These are phyloP conservation scores for Thyridium curvatum DNA, from an alignment of 2,329 filamentous ascomycete species.

Conservation along the genomic window DNA sequence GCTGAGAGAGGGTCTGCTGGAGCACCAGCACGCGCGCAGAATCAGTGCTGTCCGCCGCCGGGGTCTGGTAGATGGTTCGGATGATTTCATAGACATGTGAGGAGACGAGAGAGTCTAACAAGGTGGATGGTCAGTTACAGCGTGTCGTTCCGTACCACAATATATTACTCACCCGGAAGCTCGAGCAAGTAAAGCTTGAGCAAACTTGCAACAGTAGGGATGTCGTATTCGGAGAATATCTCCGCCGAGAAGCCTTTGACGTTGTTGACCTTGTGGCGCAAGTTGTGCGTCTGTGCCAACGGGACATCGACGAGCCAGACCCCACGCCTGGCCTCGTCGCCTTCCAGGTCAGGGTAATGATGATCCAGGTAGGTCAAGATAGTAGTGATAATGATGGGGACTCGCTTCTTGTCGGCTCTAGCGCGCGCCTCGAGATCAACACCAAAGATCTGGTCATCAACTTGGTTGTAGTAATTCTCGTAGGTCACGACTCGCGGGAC, in stretches of 20 bases:
- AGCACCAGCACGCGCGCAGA: slow-evolving; percentile 80
- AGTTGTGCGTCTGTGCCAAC: slow-evolving; percentile 73
- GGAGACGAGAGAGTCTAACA: slow-evolving; percentile 87
- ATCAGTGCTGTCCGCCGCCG: slow-evolving; percentile 69
- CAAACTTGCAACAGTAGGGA: slow-evolving; percentile 87
- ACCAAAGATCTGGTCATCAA: slow-evolving; percentile 96
- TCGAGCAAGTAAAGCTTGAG: slow-evolving; percentile 93
- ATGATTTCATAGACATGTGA: slow-evolving; percentile 98
- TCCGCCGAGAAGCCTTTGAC: slow-evolving; percentile 74
- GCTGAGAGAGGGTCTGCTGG: slow-evolving; percentile 90
- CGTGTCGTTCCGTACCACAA: neutral
- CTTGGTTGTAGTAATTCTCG: slow-evolving; percentile 98
- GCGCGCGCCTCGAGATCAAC: slow-evolving; percentile 96
- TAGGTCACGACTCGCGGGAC: slow-evolving; percentile 86
- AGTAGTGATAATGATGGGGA: slow-evolving; percentile 85
- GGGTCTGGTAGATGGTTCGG: slow-evolving; percentile 89
- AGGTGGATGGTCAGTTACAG: slow-evolving; percentile 13
- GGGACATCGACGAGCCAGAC: slow-evolving; percentile 96
- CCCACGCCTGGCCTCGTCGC: slow-evolving; percentile 82
- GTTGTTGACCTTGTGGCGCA: slow-evolving; percentile 79
- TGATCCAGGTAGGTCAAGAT: slow-evolving; percentile 93
- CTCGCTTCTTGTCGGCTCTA: slow-evolving; percentile 88
- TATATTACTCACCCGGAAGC: slow-evolving; percentile 65
- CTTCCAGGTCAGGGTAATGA: slow-evolving; percentile 94
- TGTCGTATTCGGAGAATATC: slow-evolving; percentile 79